Base-by-base conservation (phyloP, 345 rosid species). In the Salix dunnii region DNA sequence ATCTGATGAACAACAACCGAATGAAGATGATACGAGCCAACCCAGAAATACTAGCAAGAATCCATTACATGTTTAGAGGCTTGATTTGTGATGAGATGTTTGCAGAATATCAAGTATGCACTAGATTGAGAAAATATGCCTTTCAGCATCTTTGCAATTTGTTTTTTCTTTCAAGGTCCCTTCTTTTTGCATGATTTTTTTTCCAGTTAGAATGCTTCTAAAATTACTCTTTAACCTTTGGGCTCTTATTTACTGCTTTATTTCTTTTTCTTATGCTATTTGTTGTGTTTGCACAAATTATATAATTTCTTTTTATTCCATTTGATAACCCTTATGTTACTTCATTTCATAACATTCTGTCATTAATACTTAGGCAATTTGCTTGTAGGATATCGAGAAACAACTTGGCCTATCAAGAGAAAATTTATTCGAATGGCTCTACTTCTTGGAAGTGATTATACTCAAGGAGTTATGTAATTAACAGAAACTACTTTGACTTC, bases 41-140 rank as follows among this genome's bases (percentile, higher is more conserved):
- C n/a, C n/a, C n/a, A n/a, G n/a, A n/a, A n/a, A n/a, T n/a, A n/a
- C n/a, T n/a, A n/a, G n/a, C n/a, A n/a, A n/a, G n/a, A n/a, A n/a
- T n/a, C n/a, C n/a, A n/a, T n/a, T n/a, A n/a, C n/a, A n/a, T n/a
- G n/a, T n/a, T n/a, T n/a, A n/a, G n/a, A n/a, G n/a, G n/a, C n/a
- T n/a, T n/a, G n/a, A n/a, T n/a, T n/a, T n/a, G n/a, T n/a, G n/a
- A 90, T 75, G 99, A 96, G 88, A 96, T 96, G 97, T 93, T 93
- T 80, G 84, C 92, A 40, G 98, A 93, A 78, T 92, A 96, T 75
- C 99, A 96, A 96, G 97, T 91, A 64, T 72, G 83, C 65, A 51
- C 78, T 65, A 6, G 16, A 48, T 48, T 1, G 18, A 16, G 53
- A 48, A 48, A 48, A 48, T 7, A 14, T 48, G 20, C 31, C 23